Conservation (phyloP, 2,329 filamentous ascomycete genomes). For the Pestalotiopsis sp. region DNA sequence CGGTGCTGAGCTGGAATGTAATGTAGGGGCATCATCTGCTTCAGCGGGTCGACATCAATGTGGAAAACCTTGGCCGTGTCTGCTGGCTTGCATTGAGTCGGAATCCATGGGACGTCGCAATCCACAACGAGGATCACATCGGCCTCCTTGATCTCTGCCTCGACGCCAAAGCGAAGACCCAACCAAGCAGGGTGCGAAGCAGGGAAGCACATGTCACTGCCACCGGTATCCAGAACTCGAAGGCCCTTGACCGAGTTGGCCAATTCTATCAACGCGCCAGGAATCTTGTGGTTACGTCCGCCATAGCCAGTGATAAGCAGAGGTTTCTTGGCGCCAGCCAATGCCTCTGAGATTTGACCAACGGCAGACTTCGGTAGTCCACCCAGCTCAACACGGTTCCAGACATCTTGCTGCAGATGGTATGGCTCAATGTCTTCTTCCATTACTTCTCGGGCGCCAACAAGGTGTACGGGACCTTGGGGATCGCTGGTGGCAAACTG, state of each 20-base stretch:
- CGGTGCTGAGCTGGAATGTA: conserved; percentile 69
- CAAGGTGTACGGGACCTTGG: conserved; percentile 78
- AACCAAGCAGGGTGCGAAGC: conserved; percentile 69
- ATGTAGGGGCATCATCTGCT: conserved; percentile 74
- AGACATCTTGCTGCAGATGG: conserved; percentile 67
- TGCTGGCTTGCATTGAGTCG: conserved; percentile 67
- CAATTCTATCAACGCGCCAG: conserved; percentile 65
- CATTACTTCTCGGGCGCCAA: conserved; percentile 80
- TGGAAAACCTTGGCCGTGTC: conserved; percentile 61
- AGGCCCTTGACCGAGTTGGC: conserved; percentile 70
- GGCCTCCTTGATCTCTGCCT: conserved; percentile 73
- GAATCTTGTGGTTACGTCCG: conserved; percentile 68
- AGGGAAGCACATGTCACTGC: conserved; percentile 82
- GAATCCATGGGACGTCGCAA: conserved; percentile 92
- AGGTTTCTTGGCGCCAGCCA: conserved; percentile 67
- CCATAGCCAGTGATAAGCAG: conserved; percentile 73
- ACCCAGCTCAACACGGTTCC: conserved; percentile 72
- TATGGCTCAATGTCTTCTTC: conserved; percentile 82
- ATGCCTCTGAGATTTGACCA: conserved; percentile 61
- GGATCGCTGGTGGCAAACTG: conserved; percentile 81
- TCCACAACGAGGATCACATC: conserved; percentile 86
- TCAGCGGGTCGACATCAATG: conserved; percentile 67
- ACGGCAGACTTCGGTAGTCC: conserved; percentile 58
- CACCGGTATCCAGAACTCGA: conserved; percentile 74
- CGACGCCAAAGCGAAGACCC: conserved; percentile 73